A percentile compares a stretch with the other conserved stretches of the same genome.
These are phyloP conservation scores for Xylaria cubensis DNA, from an alignment of 495 filamentous ascomycete genomes.

Conservation along the genomic window DNA sequence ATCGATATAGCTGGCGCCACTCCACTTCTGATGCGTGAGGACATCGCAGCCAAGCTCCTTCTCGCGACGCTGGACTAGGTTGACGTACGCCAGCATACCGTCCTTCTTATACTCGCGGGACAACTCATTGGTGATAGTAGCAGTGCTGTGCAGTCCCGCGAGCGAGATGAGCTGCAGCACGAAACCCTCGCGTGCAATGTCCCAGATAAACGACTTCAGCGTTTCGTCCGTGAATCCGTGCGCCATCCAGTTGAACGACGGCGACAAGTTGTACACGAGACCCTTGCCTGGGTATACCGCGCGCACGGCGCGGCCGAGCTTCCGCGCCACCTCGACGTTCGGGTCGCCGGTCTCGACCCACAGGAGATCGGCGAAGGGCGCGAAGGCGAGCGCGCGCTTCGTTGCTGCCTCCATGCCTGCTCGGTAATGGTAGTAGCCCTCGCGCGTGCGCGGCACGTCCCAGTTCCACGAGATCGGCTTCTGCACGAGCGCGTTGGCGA, in stretches of 20 bases:
- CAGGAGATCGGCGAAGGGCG: slow-evolving; percentile 90
- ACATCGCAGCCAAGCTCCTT: slow-evolving; percentile 95
- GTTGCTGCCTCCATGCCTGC: slow-evolving; percentile 88
- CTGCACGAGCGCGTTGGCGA: slow-evolving; percentile 68
- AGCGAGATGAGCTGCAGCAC: slow-evolving; percentile 92
- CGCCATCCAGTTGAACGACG: slow-evolving; percentile 97
- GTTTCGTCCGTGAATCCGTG: slow-evolving; percentile 85
- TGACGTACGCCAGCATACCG: slow-evolving; percentile 95
- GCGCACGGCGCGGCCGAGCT: slow-evolving; percentile 78
- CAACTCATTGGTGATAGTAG: slow-evolving; percentile 85
- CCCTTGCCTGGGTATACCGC: slow-evolving; percentile 73
- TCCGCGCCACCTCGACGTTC: slow-evolving; percentile 72
- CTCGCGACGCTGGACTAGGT: slow-evolving; percentile 84
- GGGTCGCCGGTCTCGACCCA: slow-evolving; percentile 98
- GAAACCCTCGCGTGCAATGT: slow-evolving; percentile 91
- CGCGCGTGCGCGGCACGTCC: slow-evolving; percentile 90
- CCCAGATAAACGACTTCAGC: slow-evolving; percentile 92
- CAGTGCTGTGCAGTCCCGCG: slow-evolving; percentile 88
- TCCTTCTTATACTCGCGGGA: slow-evolving; percentile 82
- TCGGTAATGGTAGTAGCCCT: slow-evolving; percentile 95
- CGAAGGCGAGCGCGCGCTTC: slow-evolving; percentile 90
- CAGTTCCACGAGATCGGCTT: slow-evolving; percentile 81
- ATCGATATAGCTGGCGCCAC: slow-evolving; percentile 90
- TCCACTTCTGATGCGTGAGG: slow-evolving; percentile 98
- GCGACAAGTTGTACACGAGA: slow-evolving; percentile 93